Base-by-base conservation (phyloP, 129 eudicot genomes). In the Deinandra increscens region DNA sequence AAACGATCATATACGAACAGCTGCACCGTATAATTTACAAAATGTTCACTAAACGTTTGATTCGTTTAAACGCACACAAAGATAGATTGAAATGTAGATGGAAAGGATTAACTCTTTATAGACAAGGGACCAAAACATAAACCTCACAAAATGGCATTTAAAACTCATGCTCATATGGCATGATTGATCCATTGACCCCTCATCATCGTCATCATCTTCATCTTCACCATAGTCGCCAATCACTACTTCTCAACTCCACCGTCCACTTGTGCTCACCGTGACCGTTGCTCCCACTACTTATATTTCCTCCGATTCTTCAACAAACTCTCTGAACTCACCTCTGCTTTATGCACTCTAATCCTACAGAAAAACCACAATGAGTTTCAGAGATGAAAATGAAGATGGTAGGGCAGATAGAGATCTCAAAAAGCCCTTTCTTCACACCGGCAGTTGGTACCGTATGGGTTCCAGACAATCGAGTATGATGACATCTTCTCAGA, bases 381-480 rank as follows among this genome's bases (percentile, higher is more conserved):
- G 92, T 79, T 91, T 77, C 74, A 71, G 91, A 19, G 95, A 91
- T 5, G 94, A 84, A 3, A 82, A 11, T 18, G 91, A 84, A 70
- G 97, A 84, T 41, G 96, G 82, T 4, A 69, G 70, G 8, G 22
- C 70, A 0, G 69, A 64, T 15, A 75, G 84, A 53, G 89, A 92
- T 81, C 87, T 92, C 48, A 60, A 81, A 70, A 92, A 92, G 76
- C 98, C 98, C 9, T 92, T 92, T 77, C 70, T 92, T 58, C 96
- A 92, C 44, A 92, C 98, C 0, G 98, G 98, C 6, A 92, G 98
- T 78, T 92, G 98, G 98, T 92, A 92, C 15, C 67, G 95, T 15
- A 92, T 92, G 98, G 91, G 98, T 4, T 92, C 98, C 6, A 70
- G 89, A 7, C 98, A 92, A 42, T 92, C 98, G 1, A 92, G 96